Base-by-base conservation (phyloP, 768 basidiomycete species). In the Mycena crocata region DNA sequence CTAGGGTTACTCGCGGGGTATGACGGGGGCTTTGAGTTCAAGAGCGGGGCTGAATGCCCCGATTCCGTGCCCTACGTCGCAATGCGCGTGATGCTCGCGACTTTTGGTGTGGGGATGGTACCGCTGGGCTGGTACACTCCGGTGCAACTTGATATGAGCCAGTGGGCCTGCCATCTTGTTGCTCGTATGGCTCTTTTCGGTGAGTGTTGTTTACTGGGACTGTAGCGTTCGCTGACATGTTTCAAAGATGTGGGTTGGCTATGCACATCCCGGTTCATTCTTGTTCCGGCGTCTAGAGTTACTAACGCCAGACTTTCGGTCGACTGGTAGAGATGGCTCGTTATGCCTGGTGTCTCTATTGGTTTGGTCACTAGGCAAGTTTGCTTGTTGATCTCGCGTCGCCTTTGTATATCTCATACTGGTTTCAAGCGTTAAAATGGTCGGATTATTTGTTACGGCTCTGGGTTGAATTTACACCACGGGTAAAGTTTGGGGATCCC, bases 261-360 rank as follows among this genome's bases (percentile, higher is more conserved):
- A 48, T 93, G 91, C 72, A 99, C 98, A 76, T 97, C 96, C 31
- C 90, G 97, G 28, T 99, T 99, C 78, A 96, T 99, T 79, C 90
- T 99, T 39, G n/a, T n/a, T n/a, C n/a, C n/a, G 62, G 60, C 30
- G 66, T 34, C 31, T 75, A 5, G 54, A n/a, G 35, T 26, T 34
- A 15, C 31, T 10, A 69, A 97, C 95, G 70, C 88, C 98, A 0
- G n/a, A n/a, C 99, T 99, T 77, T 92, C 94, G 32, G 84, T 93
- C 66, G 98, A 99, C 75, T 99, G 98, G 98, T 99, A 96, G 96
- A 73, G 92, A 66, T 99, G 96, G 96, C 84, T 99, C 13, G 79
- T 87, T n/a, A 77, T 97, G 71, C 98, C 96, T 1, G 98, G 98
- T n/a, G 76, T 91, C 60, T 96, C 95, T 1, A 97, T 99, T 69